phyloP scores from a whole-genome alignment of 805 yeast species.

The Cyberlindnera petersonii region DNA sequence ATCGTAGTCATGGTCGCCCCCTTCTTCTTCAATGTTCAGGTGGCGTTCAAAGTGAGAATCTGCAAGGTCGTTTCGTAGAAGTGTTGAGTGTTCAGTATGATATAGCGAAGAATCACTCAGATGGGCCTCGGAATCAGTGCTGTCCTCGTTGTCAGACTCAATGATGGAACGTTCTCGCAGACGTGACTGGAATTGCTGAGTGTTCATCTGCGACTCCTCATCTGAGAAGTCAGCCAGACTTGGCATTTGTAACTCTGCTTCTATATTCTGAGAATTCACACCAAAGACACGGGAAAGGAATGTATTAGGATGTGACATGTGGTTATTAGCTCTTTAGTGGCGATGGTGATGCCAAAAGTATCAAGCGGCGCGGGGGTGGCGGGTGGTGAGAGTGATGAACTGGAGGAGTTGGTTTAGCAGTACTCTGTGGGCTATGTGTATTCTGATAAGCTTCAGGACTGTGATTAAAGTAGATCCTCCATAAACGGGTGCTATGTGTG shows the following conservation, averaged over 20 bases:
- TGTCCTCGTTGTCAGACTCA: conserved; percentile 27
- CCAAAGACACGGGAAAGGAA: conserved; percentile 66
- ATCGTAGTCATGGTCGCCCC: conserved; percentile 15
- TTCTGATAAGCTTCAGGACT: too few species aligned
- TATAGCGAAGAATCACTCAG: background rate
- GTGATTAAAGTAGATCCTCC: too few species aligned
- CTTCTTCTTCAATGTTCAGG: conserved; percentile 3
- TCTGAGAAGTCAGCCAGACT: conserved; percentile 13
- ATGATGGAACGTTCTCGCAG: conserved; percentile 20
- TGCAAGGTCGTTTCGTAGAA: conserved; percentile 11
- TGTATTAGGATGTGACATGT: conserved; percentile 31
- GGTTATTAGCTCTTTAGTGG: background rate
- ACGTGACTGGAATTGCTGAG: conserved; percentile 2
- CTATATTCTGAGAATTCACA: conserved; percentile 30
- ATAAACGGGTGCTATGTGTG: too few species aligned
- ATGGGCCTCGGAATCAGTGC: too few species aligned
- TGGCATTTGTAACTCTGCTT: conserved; percentile 22
- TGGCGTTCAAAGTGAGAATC: conserved; percentile 13
- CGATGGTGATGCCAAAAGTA: too few species aligned
- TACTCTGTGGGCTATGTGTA: too few species aligned
- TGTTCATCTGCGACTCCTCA: conserved; percentile 10
- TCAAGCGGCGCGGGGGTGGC: background rate
- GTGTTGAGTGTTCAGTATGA: conserved; percentile 4
- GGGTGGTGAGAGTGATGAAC: background rate
- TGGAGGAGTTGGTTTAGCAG: background rate